Conservation (phyloP, 2,329 filamentous ascomycete species). For the Thermoascus crustaceus region DNA sequence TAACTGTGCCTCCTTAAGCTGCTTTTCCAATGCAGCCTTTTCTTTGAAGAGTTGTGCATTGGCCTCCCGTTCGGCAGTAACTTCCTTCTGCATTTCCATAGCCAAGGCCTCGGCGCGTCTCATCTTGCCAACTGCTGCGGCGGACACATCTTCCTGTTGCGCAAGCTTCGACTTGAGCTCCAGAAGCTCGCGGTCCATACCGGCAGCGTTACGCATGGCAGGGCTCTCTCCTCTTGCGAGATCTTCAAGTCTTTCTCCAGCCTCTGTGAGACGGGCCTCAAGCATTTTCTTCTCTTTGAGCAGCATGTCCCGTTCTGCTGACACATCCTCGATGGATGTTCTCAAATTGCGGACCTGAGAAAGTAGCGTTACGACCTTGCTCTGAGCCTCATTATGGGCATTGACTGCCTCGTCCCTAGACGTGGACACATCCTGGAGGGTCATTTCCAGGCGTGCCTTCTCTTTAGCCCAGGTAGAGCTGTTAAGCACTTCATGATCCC, state of each 20-base stretch:
- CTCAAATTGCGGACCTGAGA: slow-evolving; percentile 82
- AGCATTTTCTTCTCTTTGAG: slow-evolving; percentile 84
- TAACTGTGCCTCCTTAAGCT: slow-evolving; percentile 81
- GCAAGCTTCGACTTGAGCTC: slow-evolving; percentile 82
- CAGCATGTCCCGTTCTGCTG: slow-evolving; percentile 75
- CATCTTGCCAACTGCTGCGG: slow-evolving; percentile 95
- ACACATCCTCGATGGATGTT: slow-evolving; percentile 74
- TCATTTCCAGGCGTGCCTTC: slow-evolving; percentile 83
- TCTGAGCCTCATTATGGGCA: slow-evolving; percentile 90
- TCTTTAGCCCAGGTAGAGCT: slow-evolving; percentile 98
- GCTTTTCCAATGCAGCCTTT: slow-evolving; percentile 83
- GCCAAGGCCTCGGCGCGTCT: slow-evolving; percentile 79
- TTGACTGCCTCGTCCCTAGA: slow-evolving; percentile 90
- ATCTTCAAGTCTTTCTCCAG: slow-evolving; percentile 80
- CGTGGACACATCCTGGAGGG: slow-evolving; percentile 75
- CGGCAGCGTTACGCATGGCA: slow-evolving; percentile 80
- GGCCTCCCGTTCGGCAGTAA: slow-evolving; percentile 73
- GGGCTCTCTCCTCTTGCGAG: slow-evolving; percentile 78
- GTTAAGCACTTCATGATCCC: slow-evolving; percentile 97
- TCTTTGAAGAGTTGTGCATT: slow-evolving; percentile 78
- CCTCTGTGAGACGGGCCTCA: slow-evolving; percentile 76
- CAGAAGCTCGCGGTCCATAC: slow-evolving; percentile 78
- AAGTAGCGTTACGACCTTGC: slow-evolving; percentile 81
- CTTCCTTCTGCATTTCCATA: slow-evolving; percentile 87
- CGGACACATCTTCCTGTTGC: slow-evolving; percentile 86